phyloP scores from a whole-genome alignment of 176 grass and related monocot species.

The Themeda triandra region DNA sequence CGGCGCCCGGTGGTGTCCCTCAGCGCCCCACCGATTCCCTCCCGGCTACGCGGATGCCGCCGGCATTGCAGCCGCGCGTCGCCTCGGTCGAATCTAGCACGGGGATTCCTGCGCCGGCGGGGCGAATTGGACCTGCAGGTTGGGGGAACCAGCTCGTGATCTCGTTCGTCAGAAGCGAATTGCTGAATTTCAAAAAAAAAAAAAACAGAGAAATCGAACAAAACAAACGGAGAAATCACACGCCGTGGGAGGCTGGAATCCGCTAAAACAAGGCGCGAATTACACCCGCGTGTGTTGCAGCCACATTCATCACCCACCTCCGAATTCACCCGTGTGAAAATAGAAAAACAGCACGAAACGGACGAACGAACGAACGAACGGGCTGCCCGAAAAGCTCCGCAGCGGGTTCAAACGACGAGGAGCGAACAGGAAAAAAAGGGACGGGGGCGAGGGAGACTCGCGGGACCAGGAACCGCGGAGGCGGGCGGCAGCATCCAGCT shows the following conservation, averaged over 20 bases:
- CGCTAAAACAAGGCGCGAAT: background rate
- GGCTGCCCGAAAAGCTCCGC: background rate
- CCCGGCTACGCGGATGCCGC: slow-evolving; percentile 16
- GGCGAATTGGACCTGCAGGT: slow-evolving; percentile 29
- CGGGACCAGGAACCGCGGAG: background rate
- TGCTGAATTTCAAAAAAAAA: background rate
- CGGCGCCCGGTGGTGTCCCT: slow-evolving; percentile 9
- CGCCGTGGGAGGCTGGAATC: background rate
- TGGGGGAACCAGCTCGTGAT: slow-evolving; percentile 34
- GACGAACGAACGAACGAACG: background rate
- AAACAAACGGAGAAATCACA: background rate
- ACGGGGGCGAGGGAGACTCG: background rate
- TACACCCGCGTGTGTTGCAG: background rate
- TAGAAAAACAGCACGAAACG: background rate
- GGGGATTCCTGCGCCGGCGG: background rate
- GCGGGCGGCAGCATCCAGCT: background rate
- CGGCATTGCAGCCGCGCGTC: slow-evolving; percentile 14
- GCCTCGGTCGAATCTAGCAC: slow-evolving; percentile 23
- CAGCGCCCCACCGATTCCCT: background rate
- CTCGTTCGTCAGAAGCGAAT: slow-evolving; percentile 3
- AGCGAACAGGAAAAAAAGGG: background rate
- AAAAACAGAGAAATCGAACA: background rate
- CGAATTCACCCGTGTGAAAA: background rate
- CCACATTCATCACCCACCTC: background rate
- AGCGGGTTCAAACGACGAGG: background rate